Evolutionary conservation across 23 red algal species (phyloP), one percentile per base, ranked within the genome.

Genomic region (Gracilaria gracilis): DNA sequence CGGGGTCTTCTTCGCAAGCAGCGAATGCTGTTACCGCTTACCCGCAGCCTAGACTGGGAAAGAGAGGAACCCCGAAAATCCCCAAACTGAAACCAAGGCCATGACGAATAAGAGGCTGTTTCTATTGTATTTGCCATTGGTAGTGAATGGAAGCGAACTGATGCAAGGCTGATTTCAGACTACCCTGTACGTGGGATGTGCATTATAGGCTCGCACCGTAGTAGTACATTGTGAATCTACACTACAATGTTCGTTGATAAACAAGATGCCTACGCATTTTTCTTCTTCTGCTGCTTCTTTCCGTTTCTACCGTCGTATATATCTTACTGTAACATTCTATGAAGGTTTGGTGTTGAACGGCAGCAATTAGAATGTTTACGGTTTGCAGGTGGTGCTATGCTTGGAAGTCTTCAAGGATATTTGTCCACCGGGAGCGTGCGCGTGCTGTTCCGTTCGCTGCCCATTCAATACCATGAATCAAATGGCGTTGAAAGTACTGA

Each of bases 391-490:
- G 2, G 59, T 29, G 4, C 19, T 62, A 29, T 14, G 3, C 59
- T 29, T 5, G 29, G 13, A 62, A 62, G 6, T 62, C 24, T 62
- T 62, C 24, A 31, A 29, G 4, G 29, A 62, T 19, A 29, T 31
- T 62, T 29, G 2, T 19, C 75, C 75, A 80, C 11, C 75, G 35
- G 4, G 15, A 34, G 11, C 75, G 48, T 5, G 75, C 48, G 5
- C 29, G 13, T 12, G 38, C 42, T 15, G 75, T 80, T 5, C 75
- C 75, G 27, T 80, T 49, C 25, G 46, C 75, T 17, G 75, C 35
- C 75, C 75, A 80, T n/a, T 80, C 75, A 33, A 80, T 57, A 6
- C 75, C 75, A 5, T 34, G 38, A 28, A 57, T 49, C n/a, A 77
- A 49, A 29, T 77, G 72, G 1, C 9, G 7, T 29, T 77, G 72